Percentiles rank a stretch among this genome's conserved stretches.
Conservation (phyloP, 2,329 filamentous ascomycete genomes). For the Ceratocystis eucalypticola region DNA sequence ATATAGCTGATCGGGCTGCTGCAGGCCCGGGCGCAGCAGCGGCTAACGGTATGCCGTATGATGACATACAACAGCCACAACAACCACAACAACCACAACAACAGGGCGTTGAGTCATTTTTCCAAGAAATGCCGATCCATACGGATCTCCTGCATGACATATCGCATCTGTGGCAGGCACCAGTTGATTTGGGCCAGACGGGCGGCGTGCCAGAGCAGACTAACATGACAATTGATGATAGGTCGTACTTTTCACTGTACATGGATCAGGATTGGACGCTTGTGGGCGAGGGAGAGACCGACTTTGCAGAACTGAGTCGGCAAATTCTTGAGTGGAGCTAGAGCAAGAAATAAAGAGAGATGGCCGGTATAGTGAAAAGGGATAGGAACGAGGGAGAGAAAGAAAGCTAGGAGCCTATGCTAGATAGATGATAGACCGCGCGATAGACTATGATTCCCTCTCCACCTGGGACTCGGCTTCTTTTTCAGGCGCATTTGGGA, state of each 20-base stretch:
- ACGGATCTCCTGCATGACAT: slow-evolving; percentile 18
- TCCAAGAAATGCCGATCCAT: slow-evolving; percentile 17
- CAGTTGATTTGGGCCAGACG: slow-evolving; percentile 11
- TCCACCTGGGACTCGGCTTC: slow-evolving; percentile 5
- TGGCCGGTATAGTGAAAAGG: not conserved
- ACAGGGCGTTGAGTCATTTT: slow-evolving; percentile 9
- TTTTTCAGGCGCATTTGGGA: not conserved
- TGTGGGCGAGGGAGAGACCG: slow-evolving; percentile 16
- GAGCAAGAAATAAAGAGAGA: not conserved
- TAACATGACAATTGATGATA: slow-evolving; percentile 16
- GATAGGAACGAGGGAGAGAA: not conserved
- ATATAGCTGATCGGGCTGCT: not conserved
- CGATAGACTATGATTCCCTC: slow-evolving; percentile 1
- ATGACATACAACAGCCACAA: slow-evolving; percentile 6
- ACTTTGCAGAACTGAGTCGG: slow-evolving; percentile 17
- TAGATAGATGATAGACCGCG: not conserved
- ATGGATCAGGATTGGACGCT: slow-evolving; percentile 19
- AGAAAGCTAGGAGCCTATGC: not conserved
- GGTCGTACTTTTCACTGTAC: slow-evolving; percentile 17
- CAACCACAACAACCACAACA: not conserved
- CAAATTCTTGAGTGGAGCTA: slow-evolving; percentile 19
- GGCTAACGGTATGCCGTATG: slow-evolving; percentile 8
- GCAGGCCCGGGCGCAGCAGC: not conserved
- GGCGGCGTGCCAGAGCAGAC: slow-evolving; percentile 10
- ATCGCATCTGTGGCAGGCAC: slow-evolving; percentile 17